A percentile compares a stretch with the other conserved stretches of the same genome.
Evolutionary conservation across 805 yeast genomes (phyloP).

Genomic region (Lipomyces chichibuensis): DNA sequence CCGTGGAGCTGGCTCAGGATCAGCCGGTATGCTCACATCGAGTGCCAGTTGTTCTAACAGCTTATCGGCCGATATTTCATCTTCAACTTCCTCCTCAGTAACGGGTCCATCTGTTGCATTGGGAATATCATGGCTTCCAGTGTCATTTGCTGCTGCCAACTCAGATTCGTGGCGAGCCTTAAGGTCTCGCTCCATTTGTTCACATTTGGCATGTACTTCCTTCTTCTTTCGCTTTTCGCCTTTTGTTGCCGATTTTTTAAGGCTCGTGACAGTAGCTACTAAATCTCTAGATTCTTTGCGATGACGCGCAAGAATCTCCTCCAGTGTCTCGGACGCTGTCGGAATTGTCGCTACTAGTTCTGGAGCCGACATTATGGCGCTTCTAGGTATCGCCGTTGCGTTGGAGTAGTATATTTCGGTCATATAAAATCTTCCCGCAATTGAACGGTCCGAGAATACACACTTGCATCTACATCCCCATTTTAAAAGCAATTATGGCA

Average conservation of each 20-base stretch:
- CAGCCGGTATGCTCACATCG: conserved; percentile 32
- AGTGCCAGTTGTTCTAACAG: conserved; percentile 63
- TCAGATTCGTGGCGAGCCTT: conserved; percentile 61
- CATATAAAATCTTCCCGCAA: too few relatives aligned
- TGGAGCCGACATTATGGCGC: not conserved
- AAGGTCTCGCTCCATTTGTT: conserved; percentile 60
- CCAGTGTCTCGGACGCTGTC: conserved; percentile 48
- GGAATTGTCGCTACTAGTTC: not conserved
- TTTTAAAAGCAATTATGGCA: not conserved
- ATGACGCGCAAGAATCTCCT: conserved; percentile 62
- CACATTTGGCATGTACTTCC: conserved; percentile 62
- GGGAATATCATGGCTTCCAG: not conserved
- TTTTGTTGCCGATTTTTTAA: conserved; percentile 83
- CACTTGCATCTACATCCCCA: not conserved
- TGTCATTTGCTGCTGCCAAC: conserved; percentile 37
- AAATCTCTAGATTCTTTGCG: conserved; percentile 69
- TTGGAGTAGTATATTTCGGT: too few relatives aligned
- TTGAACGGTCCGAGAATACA: too few relatives aligned
- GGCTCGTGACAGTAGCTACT: conserved; percentile 65
- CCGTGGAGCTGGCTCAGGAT: conserved; percentile 4
- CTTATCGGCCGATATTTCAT: conserved; percentile 65
- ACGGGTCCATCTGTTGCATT: conserved; percentile 5
- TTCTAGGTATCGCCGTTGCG: too few relatives aligned
- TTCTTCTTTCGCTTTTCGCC: conserved; percentile 67
- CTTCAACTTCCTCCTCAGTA: conserved; percentile 42